phyloP scores from a whole-genome alignment of 1,284 basidiomycete genomes.

The Quambalaria eucalypti region DNA sequence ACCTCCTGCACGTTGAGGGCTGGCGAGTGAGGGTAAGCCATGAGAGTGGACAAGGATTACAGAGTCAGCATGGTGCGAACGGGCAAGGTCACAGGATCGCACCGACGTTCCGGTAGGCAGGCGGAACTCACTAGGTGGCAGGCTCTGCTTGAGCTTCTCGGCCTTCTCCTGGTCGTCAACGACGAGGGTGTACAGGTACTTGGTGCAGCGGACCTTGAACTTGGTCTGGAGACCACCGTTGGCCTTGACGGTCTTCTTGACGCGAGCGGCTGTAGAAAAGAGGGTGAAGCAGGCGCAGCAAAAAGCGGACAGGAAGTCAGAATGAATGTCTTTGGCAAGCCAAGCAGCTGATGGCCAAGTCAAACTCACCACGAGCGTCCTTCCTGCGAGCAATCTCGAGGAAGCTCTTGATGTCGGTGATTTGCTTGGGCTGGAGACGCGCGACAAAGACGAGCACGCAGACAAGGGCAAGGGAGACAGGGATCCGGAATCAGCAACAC shows the following conservation, averaged over 20 bases:
- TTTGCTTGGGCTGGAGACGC: constrained; percentile 75
- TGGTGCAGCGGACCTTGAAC: constrained; percentile 97
- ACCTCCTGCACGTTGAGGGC: constrained; percentile 11
- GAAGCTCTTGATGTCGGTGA: constrained; percentile 97
- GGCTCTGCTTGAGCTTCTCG: constrained; percentile 89
- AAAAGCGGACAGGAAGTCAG: too few relatives aligned
- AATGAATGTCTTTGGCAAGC: neutral
- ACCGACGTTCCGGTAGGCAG: neutral
- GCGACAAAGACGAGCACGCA: neutral
- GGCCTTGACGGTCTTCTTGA: constrained; percentile 80
- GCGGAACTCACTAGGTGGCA: constrained; percentile 70
- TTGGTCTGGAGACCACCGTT: constrained; percentile 69
- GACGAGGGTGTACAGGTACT: constrained; percentile 94
- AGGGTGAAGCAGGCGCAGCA: neutral
- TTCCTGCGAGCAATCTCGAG: constrained; percentile 82
- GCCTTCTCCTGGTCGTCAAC: constrained; percentile 96
- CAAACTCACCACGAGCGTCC: constrained; percentile 55
- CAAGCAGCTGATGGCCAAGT: neutral
- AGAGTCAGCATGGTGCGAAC: neutral
- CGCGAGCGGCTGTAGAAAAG: constrained; percentile 66
- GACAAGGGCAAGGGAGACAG: neutral
- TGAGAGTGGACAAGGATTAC: neutral
- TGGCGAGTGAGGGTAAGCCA: neutral
- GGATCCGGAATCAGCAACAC: neutral
- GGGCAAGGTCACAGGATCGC: neutral